A percentile compares a stretch with the other conserved stretches of the same genome.
These are phyloP conservation scores for Tricholoma furcatifolium DNA, from an alignment of 768 basidiomycete species.

Conservation along the genomic window DNA sequence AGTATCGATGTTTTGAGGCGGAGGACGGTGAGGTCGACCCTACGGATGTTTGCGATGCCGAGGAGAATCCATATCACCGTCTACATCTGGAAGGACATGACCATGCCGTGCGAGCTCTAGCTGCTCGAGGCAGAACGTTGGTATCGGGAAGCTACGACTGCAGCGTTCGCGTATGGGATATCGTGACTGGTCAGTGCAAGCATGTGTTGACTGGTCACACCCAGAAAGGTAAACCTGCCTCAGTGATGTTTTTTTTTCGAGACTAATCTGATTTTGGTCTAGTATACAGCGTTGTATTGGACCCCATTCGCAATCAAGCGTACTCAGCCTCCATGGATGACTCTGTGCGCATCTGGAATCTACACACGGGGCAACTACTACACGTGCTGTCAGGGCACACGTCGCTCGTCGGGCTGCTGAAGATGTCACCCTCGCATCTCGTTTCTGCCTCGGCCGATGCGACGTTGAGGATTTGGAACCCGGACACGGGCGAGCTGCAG, in stretches of 20 bases:
- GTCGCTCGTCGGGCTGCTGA: conserved; percentile 91
- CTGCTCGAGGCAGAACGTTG: conserved; percentile 83
- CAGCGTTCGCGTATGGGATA: conserved; percentile 94
- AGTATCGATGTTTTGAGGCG: conserved; percentile 65
- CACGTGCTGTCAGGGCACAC: conserved; percentile 88
- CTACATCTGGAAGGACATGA: conserved; percentile 85
- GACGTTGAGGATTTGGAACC: conserved; percentile 93
- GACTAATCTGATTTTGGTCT: conserved; percentile 7
- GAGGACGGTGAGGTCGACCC: conserved; percentile 63
- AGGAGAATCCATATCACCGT: conserved; percentile 87
- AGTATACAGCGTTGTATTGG: conserved; percentile 97
- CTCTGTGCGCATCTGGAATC: conserved; percentile 93
- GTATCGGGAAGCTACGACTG: conserved; percentile 97
- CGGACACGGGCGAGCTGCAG: conserved; percentile 73
- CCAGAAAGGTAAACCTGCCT: conserved; percentile 69
- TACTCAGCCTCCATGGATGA: conserved; percentile 99
- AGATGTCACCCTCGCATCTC: conserved; percentile 83
- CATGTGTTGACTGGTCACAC: conserved; percentile 85
- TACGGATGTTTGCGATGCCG: conserved; percentile 48
- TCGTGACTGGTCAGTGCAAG: conserved; percentile 76
- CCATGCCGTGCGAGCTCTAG: conserved; percentile 89
- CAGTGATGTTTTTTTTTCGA: not conserved
- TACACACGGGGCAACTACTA: conserved; percentile 76
- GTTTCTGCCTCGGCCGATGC: conserved; percentile 98
- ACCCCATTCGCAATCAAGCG: conserved; percentile 81